Percentiles rank a stretch among this genome's conserved stretches.
These are phyloP conservation scores for Chaetomium globosum DNA, from an alignment of 2,329 filamentous ascomycete species.

Conservation along the genomic window DNA sequence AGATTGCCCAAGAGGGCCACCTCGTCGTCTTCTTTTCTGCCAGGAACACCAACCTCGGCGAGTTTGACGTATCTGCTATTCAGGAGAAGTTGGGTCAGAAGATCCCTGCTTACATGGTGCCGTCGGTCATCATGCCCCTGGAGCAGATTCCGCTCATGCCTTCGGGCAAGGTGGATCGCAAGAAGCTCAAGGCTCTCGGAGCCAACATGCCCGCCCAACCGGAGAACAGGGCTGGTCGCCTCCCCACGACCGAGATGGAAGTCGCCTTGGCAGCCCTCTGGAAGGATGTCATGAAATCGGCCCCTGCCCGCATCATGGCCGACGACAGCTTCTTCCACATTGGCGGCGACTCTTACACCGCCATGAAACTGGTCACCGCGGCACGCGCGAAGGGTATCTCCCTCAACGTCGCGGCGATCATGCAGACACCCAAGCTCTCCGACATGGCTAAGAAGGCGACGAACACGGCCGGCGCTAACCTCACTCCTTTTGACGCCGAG, in stretches of 20 bases:
- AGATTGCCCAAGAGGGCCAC: constrained; percentile 10
- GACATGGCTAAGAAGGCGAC: constrained; percentile 43
- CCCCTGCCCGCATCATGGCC: constrained; percentile 42
- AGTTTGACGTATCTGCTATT: constrained; percentile 39
- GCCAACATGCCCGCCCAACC: constrained; percentile 47
- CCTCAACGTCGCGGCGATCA: constrained; percentile 49
- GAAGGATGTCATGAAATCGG: constrained; percentile 37
- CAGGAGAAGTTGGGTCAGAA: constrained; percentile 40
- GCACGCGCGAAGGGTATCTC: constrained; percentile 45
- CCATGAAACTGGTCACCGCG: constrained; percentile 54
- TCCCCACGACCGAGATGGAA: constrained; percentile 24
- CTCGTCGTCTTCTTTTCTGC: constrained; percentile 17
- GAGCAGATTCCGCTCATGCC: constrained; percentile 51
- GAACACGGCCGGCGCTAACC: constrained; percentile 30
- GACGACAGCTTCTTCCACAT: constrained; percentile 53
- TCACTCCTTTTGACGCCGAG: background rate
- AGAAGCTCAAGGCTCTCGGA: constrained; percentile 52
- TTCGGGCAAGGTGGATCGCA: constrained; percentile 55
- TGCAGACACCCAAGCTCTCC: constrained; percentile 50
- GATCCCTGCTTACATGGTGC: constrained; percentile 49
- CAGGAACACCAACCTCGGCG: background rate
- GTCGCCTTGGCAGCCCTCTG: constrained; percentile 17
- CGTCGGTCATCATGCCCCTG: constrained; percentile 51
- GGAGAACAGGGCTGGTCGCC: constrained; percentile 34
- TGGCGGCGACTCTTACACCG: constrained; percentile 55